Evolutionary conservation across 257 asterid species (phyloP).

Genomic region (Ocimum tenuiflorum): DNA sequence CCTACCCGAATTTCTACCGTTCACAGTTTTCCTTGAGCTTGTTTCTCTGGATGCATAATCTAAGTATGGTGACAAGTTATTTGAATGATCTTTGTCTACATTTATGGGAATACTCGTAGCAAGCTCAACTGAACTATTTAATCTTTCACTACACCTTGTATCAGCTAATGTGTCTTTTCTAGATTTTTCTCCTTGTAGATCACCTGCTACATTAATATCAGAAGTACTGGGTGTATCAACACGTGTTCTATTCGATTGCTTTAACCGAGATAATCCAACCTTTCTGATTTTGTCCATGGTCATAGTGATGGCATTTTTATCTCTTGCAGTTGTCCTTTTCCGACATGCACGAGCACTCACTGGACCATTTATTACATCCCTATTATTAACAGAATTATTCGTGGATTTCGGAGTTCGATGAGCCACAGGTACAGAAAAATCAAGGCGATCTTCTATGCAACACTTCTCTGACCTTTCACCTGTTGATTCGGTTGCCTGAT

Average conservation of each 20-base stretch:
- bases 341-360: conserved; percentile 19
- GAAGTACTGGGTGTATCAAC: conserved; percentile 12
- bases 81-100: not conserved
- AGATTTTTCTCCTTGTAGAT: conserved; percentile 33
- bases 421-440: conserved; percentile 46
- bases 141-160: conserved; percentile 24
- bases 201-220: conserved; percentile 13
- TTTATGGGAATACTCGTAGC: not conserved
- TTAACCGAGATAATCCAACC: conserved; percentile 21
- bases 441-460: conserved; percentile 29
- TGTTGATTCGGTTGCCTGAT: conserved; percentile 20
- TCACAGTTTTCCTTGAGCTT: not conserved
- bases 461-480: conserved; percentile 22
- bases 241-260: conserved; percentile 15
- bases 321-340: conserved; percentile 28
- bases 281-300: conserved; percentile 30
- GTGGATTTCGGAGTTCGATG: conserved; percentile 49
- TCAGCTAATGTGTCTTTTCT: conserved; percentile 19
- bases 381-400: conserved; percentile 19
- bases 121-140: conserved; percentile 29
- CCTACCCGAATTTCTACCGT: conserved; percentile 14
- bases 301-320: conserved; percentile 20
- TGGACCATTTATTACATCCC: conserved; percentile 23
- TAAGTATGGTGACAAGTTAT: conserved; percentile 1
- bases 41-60: conserved; percentile 3